These are phyloP conservation scores for Salix purpurea DNA, from an alignment of 345 rosid genomes.

Conservation along the genomic window DNA sequence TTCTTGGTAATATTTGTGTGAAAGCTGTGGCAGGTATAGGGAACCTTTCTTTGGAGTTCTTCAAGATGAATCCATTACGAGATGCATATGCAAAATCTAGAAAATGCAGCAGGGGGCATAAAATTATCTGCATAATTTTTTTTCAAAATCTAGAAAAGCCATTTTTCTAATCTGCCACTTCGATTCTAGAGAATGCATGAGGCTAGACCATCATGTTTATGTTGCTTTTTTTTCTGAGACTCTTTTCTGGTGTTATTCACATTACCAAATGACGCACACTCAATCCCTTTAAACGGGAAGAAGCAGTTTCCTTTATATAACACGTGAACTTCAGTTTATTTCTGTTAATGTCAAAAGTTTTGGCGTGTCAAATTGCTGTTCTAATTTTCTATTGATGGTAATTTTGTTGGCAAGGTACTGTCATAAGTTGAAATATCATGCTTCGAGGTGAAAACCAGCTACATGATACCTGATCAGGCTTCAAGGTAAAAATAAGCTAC, in stretches of 20 bases:
- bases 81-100: neutral
- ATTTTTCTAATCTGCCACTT: neutral
- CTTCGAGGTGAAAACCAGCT: conserved; percentile 17
- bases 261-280: neutral
- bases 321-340: neutral
- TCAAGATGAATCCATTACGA: neutral
- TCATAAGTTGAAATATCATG: neutral
- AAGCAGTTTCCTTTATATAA: neutral
- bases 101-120: neutral
- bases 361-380: neutral
- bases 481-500: conserved; percentile 18
- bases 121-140: neutral
- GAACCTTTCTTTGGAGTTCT: neutral
- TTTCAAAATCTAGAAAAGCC: too few relatives aligned
- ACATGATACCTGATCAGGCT: conserved; percentile 23
- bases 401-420: conserved; percentile 5
- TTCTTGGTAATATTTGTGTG: neutral
- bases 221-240: neutral
- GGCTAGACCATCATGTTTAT: neutral
- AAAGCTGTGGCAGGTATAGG: neutral
- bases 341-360: neutral
- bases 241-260: neutral
- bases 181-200: neutral
- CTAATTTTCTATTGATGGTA: neutral
- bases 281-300: neutral